Evolutionary conservation across 108 stramenopile species (phyloP).

Genomic region (Cyclostephanos tholiformis): DNA sequence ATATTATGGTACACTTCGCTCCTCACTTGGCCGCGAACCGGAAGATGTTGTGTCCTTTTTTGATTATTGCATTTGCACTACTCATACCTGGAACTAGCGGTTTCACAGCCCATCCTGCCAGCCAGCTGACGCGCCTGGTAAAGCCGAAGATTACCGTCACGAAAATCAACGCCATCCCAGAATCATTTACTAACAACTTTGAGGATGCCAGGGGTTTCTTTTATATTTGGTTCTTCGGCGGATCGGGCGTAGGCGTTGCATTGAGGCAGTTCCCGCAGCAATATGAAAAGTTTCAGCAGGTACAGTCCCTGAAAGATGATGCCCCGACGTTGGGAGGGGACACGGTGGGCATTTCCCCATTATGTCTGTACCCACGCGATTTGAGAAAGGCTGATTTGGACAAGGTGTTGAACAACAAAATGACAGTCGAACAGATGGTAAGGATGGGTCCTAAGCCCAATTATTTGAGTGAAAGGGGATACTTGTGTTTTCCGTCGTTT

Average conservation of each 20-base stretch:
- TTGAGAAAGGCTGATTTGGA: constrained; percentile 58
- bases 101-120: constrained; percentile 1
- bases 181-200: constrained; percentile 19
- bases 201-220: constrained; percentile 41
- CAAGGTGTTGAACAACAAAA: constrained; percentile 58
- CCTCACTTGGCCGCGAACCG: not conserved
- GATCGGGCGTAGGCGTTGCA: constrained; percentile 64
- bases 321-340: constrained; percentile 58
- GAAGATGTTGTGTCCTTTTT: not conserved
- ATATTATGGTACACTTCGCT: too few relatives aligned
- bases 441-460: constrained; percentile 62
- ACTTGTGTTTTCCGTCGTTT: constrained; percentile 66
- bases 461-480: constrained; percentile 63
- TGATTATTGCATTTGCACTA: constrained; percentile 4
- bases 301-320: constrained; percentile 48
- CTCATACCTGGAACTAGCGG: constrained; percentile 11
- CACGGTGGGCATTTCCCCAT: constrained; percentile 56
- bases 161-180: constrained; percentile 31
- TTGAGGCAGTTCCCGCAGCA: constrained; percentile 64
- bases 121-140: not conserved
- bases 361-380: constrained; percentile 72
- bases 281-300: constrained; percentile 45
- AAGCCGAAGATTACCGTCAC: not conserved
- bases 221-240: constrained; percentile 71
- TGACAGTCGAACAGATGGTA: constrained; percentile 69